Conservation (phyloP, 2,329 filamentous ascomycete species). For the Cryphonectria parasitica region DNA sequence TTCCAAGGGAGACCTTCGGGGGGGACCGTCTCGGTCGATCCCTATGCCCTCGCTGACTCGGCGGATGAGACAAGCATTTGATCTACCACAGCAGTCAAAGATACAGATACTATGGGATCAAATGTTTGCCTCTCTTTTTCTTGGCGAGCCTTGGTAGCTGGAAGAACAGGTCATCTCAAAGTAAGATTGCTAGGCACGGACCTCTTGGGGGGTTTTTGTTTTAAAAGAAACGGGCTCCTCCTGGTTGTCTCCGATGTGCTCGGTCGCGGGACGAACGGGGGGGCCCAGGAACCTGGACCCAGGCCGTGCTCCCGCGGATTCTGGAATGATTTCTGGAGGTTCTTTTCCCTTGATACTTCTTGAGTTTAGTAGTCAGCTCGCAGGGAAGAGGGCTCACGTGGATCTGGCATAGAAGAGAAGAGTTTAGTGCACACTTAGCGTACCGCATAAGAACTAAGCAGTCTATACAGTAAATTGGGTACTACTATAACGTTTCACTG, state of each 20-base stretch:
- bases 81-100: not conserved
- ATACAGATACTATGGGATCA: not conserved
- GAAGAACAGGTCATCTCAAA: not conserved
- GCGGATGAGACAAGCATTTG: not conserved
- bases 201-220: not conserved
- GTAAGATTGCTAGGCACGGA: constrained; percentile 7
- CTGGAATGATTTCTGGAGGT: not conserved
- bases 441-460: too few relatives aligned
- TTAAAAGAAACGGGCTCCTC: not conserved
- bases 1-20: not conserved
- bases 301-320: constrained; percentile 5
- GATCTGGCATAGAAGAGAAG: not conserved
- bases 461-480: too few relatives aligned
- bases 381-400: not conserved
- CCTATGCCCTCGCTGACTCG: constrained; percentile 4
- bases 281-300: not conserved
- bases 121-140: not conserved
- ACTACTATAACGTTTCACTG: too few relatives aligned
- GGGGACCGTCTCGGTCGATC: not conserved
- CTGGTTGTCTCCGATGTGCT: not conserved
- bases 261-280: not conserved
- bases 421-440: not conserved
- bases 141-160: not conserved
- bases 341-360: not conserved
- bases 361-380: not conserved